A percentile compares a stretch with the other conserved stretches of the same genome.
These are phyloP conservation scores for Saturnispora halmiae DNA, from an alignment of 805 yeast species.

Conservation along the genomic window DNA sequence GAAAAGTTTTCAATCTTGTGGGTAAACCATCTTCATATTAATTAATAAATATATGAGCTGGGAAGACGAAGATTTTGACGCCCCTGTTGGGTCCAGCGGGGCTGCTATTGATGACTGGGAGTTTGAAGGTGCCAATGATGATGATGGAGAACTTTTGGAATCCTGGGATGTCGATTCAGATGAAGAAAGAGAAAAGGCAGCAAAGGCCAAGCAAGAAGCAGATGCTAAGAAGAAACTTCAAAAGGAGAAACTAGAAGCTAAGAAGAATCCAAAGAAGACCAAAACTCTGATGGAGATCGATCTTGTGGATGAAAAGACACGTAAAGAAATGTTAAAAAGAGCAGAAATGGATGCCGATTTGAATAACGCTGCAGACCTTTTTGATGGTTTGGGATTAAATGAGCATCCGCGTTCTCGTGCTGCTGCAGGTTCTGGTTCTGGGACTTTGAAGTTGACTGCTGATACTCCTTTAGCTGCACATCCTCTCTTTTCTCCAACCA, in stretches of 20 bases:
- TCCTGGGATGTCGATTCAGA: slow-evolving; percentile 86
- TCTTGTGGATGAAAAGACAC: slow-evolving; percentile 61
- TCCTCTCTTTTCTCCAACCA: slow-evolving; percentile 77
- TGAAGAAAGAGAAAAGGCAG: slow-evolving; percentile 35
- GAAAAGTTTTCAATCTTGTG: slow-evolving; percentile 1
- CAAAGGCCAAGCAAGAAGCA: slow-evolving; percentile 11
- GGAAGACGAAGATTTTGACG: slow-evolving; percentile 88
- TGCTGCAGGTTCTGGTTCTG: slow-evolving; percentile 16
- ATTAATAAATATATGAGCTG: slow-evolving; percentile 6
- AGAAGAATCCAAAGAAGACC: slow-evolving; percentile 34
- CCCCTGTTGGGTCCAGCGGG: slow-evolving; percentile 37
- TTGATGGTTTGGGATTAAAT: slow-evolving; percentile 61
- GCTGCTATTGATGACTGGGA: slow-evolving; percentile 67
- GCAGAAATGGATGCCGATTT: slow-evolving; percentile 82
- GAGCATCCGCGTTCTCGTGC: slow-evolving; percentile 45
- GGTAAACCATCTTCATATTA: neutral
- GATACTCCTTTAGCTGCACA: slow-evolving; percentile 64
- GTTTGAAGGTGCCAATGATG: slow-evolving; percentile 54
- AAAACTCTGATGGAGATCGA: slow-evolving; percentile 49
- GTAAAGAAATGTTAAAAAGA: slow-evolving; percentile 61
- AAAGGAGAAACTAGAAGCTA: slow-evolving; percentile 37
- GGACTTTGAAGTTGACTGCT: slow-evolving; percentile 33
- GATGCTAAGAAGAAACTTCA: slow-evolving; percentile 27
- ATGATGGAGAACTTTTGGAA: slow-evolving; percentile 61
- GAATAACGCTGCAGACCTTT: slow-evolving; percentile 86